A percentile compares a stretch with the other conserved stretches of the same genome.
Evolutionary conservation across 805 yeast genomes (phyloP).

Genomic region (Candida railenensis): DNA sequence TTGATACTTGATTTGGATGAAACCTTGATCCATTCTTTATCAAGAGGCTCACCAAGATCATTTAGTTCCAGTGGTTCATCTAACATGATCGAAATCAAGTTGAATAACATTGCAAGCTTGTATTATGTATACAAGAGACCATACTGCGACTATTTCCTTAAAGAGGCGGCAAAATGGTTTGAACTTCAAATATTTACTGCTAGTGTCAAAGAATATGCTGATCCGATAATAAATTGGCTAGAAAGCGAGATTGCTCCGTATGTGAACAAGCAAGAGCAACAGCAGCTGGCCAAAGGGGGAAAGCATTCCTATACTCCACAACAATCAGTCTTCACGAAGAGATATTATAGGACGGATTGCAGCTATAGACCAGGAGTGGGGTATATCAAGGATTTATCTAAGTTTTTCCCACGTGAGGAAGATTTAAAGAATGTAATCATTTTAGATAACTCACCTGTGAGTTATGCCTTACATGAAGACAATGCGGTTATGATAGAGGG

Average conservation of each 20-base stretch:
- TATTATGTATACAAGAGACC: conserved; percentile 94
- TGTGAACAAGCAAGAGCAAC: conserved; percentile 4
- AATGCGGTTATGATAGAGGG: conserved; percentile 95
- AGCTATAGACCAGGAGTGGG: conserved; percentile 76
- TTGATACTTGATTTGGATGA: conserved; percentile 90
- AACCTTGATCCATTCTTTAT: conserved; percentile 87
- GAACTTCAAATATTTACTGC: conserved; percentile 92
- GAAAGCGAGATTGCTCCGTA: conserved; percentile 54
- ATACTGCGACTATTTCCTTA: conserved; percentile 79
- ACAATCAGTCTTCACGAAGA: conserved; percentile 38
- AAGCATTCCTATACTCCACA: background rate
- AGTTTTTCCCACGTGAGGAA: conserved; percentile 55
- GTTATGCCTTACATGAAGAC: conserved; percentile 77
- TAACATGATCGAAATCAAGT: conserved; percentile 76
- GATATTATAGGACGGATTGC: conserved; percentile 82
- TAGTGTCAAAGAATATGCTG: conserved; percentile 91
- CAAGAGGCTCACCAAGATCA: conserved; percentile 57
- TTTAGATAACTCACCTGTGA: conserved; percentile 90
- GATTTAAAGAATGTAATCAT: conserved; percentile 72
- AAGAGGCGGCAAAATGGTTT: conserved; percentile 81
- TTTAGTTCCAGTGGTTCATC: conserved; percentile 36
- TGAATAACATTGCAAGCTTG: conserved; percentile 69
- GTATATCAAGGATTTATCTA: conserved; percentile 57
- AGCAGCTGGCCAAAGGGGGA: conserved; percentile 9
- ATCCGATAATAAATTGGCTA: conserved; percentile 91